A percentile compares a stretch with the other conserved stretches of the same genome.
These are phyloP conservation scores for Medakamo hakoo DNA, from an alignment of 139 green algal genomes.

Conservation along the genomic window DNA sequence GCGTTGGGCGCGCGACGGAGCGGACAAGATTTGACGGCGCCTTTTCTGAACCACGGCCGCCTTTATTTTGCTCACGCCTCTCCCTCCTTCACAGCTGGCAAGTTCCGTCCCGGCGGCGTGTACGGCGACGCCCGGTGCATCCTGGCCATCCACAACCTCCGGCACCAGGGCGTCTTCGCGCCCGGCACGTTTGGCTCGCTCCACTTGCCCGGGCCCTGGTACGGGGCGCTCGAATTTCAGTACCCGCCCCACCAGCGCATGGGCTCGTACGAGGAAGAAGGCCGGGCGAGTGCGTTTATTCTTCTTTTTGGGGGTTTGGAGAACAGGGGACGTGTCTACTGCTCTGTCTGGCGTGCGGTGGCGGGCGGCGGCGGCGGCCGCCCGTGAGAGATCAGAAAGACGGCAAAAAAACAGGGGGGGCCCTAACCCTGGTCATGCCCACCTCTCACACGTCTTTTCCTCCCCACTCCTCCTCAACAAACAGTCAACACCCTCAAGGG, in stretches of 20 bases:
- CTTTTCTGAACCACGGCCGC: too few relatives aligned
- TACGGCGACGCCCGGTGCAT: conserved; percentile 67
- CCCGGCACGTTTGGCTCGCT: conserved; percentile 60
- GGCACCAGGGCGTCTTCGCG: conserved; percentile 76
- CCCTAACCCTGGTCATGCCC: too few relatives aligned
- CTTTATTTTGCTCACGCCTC: too few relatives aligned
- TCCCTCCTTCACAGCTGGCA: too few relatives aligned
- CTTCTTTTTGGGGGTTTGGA: conserved; percentile 44
- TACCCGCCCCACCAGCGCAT: conserved; percentile 59
- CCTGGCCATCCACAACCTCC: conserved; percentile 85
- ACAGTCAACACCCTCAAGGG: conserved; percentile 95
- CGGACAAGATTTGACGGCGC: too few relatives aligned
- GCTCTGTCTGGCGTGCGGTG: too few relatives aligned
- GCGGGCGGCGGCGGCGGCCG: too few relatives aligned
- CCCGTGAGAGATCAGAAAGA: too few relatives aligned
- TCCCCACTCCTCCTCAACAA: too few relatives aligned
- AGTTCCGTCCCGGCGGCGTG: too few relatives aligned
- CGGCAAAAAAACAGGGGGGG: too few relatives aligned
- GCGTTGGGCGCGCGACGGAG: conserved; percentile 83
- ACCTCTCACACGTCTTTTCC: too few relatives aligned
- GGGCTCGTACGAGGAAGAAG: conserved; percentile 67
- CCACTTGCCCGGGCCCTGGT: conserved; percentile 74
- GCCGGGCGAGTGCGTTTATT: conserved; percentile 63
- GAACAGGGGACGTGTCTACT: conserved; percentile 1
- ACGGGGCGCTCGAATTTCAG: conserved; percentile 68